Conservation (phyloP, 148 eudicot species). For the Rhododendron henanense region DNA sequence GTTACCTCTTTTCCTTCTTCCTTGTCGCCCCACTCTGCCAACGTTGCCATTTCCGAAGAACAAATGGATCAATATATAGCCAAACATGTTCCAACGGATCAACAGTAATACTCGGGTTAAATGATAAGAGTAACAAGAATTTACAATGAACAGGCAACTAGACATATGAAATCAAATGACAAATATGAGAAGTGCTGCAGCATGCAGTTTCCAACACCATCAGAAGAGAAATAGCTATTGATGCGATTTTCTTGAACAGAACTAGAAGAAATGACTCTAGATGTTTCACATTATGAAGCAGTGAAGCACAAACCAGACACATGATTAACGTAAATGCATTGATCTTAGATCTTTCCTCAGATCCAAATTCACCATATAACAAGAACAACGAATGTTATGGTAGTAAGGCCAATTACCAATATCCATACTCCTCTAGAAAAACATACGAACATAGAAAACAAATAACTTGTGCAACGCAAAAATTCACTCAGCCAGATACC, state of each 20-base stretch:
- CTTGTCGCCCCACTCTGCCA: constrained; percentile 68
- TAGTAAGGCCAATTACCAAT: neutral
- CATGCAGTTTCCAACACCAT: neutral
- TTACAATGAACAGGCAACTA: neutral
- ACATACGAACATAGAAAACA: neutral
- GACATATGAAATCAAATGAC: neutral
- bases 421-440: neutral
- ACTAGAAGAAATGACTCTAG: neutral
- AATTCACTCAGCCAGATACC: neutral
- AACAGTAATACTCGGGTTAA: neutral
- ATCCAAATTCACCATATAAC: neutral
- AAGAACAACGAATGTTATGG: neutral
- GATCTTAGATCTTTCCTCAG: neutral
- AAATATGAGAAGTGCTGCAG: neutral
- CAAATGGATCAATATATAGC: neutral
- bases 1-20: constrained; percentile 76
- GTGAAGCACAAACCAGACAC: neutral
- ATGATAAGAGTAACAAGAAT: neutral
- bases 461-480: neutral
- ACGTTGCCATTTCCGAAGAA: neutral
- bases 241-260: neutral
- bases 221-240: neutral
- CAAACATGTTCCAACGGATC: neutral
- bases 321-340: neutral
- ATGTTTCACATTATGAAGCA: neutral